A percentile compares a stretch with the other conserved stretches of the same genome.
Conservation (phyloP, 768 basidiomycete genomes). For the Termitomyces sp. region DNA sequence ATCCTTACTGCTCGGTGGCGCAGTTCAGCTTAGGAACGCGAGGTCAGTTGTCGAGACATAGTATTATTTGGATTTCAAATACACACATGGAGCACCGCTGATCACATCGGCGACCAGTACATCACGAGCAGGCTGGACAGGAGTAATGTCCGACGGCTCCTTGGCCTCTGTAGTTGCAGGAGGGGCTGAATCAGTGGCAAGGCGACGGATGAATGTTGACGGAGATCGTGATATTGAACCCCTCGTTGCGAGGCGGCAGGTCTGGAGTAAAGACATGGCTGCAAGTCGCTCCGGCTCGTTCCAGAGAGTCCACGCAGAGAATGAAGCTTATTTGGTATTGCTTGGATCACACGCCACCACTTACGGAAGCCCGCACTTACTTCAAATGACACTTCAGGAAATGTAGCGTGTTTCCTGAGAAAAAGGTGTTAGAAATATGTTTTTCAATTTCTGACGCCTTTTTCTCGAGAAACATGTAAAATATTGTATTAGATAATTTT, state of each 20-base stretch:
- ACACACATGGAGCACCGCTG: conserved; percentile 81
- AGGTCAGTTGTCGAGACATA: background rate
- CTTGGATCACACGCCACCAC: background rate
- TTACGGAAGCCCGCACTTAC: too few species aligned
- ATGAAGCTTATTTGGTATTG: conserved; percentile 4
- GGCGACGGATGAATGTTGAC: conserved; percentile 18
- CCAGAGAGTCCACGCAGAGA: background rate
- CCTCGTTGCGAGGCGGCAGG: conserved; percentile 25
- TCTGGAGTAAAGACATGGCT: conserved; percentile 53
- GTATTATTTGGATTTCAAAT: background rate
- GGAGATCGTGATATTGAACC: conserved; percentile 15
- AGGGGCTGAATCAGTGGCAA: conserved; percentile 24
- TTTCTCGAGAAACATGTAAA: too few species aligned
- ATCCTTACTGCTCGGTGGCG: conserved; percentile 86
- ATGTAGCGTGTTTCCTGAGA: too few species aligned
- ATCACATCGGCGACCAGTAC: conserved; percentile 75
- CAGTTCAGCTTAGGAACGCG: conserved; percentile 55
- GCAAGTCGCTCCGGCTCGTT: conserved; percentile 4
- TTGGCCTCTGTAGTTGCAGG: conserved; percentile 23
- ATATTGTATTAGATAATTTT: too few species aligned
- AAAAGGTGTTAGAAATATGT: too few species aligned
- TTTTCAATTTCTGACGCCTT: too few species aligned
- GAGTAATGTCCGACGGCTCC: conserved; percentile 30
- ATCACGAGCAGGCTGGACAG: conserved; percentile 45
- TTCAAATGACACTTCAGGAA: too few species aligned